Percentiles rank a stretch among this genome's conserved stretches.
Conservation (phyloP, 306 rosid species). For the Rubus parviflorus region DNA sequence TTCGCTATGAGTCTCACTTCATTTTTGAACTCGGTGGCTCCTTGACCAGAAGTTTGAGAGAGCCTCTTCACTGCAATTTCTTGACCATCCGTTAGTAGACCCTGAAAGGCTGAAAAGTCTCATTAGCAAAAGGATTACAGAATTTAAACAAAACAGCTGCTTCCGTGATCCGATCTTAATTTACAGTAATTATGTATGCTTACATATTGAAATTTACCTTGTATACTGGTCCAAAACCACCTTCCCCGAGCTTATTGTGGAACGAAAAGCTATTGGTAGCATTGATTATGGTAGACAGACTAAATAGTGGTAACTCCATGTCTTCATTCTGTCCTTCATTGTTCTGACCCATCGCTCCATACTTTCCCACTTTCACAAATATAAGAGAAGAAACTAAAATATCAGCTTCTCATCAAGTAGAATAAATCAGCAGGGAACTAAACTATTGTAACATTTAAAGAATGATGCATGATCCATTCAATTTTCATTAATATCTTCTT, state of each 20-base stretch:
- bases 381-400: neutral
- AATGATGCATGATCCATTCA: neutral
- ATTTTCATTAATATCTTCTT: neutral
- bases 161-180: neutral
- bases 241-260: conserved; percentile 41
- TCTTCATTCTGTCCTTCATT: conserved; percentile 18
- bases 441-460: neutral
- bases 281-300: conserved; percentile 25
- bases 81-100: conserved; percentile 40
- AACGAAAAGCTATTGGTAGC: conserved; percentile 43
- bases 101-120: conserved; percentile 40
- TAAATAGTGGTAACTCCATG: conserved; percentile 38
- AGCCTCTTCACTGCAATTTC: conserved; percentile 59
- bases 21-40: conserved; percentile 43
- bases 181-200: neutral
- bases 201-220: conserved; percentile 26
- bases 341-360: conserved; percentile 1
- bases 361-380: neutral
- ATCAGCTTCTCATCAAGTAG: neutral
- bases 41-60: conserved; percentile 44
- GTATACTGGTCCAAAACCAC: conserved; percentile 55
- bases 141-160: neutral
- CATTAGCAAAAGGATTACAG: neutral
- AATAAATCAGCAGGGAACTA: neutral
- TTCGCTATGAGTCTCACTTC: conserved; percentile 46